Base-by-base conservation (phyloP, 805 yeast genomes). In the Ogataea philodendri region DNA sequence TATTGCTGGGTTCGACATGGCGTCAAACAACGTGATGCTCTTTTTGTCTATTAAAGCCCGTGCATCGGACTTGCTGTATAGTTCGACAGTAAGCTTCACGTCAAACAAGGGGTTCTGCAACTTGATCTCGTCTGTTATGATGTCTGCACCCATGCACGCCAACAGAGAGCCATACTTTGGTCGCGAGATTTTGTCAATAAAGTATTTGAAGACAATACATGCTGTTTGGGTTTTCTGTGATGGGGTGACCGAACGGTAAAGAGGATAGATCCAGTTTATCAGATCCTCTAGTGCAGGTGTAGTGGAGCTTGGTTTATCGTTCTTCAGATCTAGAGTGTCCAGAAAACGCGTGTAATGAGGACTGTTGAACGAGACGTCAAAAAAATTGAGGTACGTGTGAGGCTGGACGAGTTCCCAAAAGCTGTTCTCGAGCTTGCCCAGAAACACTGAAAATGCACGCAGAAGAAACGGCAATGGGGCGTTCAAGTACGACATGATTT, bases 341-440 rank as follows among this genome's bases (percentile, higher is more conserved):
- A 80, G 51, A 33, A 56, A 61, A 11, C 58, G 59, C 1, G 63
- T 49, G 46, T 67, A 77, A 30, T 65, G 59, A 1, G 80, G 77
- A 46, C 73, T 78, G 13, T 72, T 71, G 30, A 81, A 67, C 1
- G 82, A 64, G 11, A 77, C 68, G 44, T 81, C 88, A 33, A 83
- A 55, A 27, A 80, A 63, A 41, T 76, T 78, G 41, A 71, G 74
- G 2, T 74, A 72, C 41, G 64, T 71, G 37, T 52, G 61, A 0
- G 84, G 85, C 1, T 70, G 61, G 3, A 78, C 66, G 16, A 60
- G 46, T 0, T 54, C 48, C 90, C 93, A 85, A 39, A 80, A 74
- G 3, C 62, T 60, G 0, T 49, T 13, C 6, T 66, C 69, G 8
- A 76, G 61, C 25, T 63, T 63, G 3, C 46, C 41, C 15, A 84